phyloP scores from a whole-genome alignment of 441 rosid genomes.

The Syzygium malaccense region DNA sequence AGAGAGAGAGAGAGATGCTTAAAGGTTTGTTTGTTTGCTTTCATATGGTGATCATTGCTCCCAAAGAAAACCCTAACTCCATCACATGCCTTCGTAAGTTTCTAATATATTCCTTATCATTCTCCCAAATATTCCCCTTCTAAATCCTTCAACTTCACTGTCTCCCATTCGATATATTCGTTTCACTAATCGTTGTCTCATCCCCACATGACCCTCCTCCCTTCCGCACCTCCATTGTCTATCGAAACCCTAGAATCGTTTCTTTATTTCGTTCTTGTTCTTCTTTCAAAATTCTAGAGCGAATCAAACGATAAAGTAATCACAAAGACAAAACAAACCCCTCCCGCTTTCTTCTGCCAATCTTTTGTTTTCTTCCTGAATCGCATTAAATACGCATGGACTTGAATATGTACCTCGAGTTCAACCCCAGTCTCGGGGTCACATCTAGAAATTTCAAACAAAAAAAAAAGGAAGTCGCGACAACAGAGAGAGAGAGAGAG shows the following conservation, averaged over 20 bases:
- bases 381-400: not conserved
- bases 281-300: not conserved
- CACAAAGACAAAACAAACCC: not conserved
- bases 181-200: not conserved
- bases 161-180: not conserved
- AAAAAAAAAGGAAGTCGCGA: not conserved
- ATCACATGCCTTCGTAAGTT: not conserved
- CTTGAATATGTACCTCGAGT: not conserved
- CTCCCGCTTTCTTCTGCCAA: not conserved
- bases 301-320: not conserved
- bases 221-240: not conserved
- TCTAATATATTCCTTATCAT: not conserved
- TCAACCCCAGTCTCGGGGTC: not conserved
- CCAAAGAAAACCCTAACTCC: not conserved
- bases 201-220: not conserved
- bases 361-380: not conserved
- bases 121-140: not conserved
- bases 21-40: not conserved
- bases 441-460: not conserved
- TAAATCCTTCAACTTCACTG: constrained; percentile 21
- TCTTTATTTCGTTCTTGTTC: not conserved
- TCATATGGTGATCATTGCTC: not conserved
- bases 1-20: not conserved
- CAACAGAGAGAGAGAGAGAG: not conserved
- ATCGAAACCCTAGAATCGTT: not conserved